Evolutionary conservation across 2,329 filamentous ascomycete species (phyloP), one percentile per base, ranked within the genome.

Genomic region (Myriosclerotinia curreyana): DNA sequence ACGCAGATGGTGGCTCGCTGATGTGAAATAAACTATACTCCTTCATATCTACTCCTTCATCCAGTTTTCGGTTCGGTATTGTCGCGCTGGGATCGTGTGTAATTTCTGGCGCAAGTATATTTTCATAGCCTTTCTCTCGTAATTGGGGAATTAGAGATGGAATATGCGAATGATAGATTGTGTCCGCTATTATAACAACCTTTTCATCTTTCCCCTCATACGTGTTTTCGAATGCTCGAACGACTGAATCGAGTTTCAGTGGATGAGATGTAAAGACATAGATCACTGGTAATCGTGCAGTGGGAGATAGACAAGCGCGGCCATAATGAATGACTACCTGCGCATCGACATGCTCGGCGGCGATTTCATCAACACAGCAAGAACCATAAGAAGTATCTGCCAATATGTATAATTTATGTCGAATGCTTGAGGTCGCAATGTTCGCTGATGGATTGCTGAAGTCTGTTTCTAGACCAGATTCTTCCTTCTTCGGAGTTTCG

Each of bases 351-450:
- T 99, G 95, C 75, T 99, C 93, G 2, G 95, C 95, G 0, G 95
- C 95, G 49, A 98, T 88, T 78, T 99, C 95, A 73, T 99, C 95
- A 22, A 98, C 93, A 73, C 95, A 99, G 78, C 95, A 99, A 0
- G 94, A 89, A 66, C 95, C 96, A 77, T 98, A 99, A 2, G 94
- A 97, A 2, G 95, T 98, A 76, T 99, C 95, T 40, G 89, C 95
- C 22, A 99, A 80, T 66, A 99, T 93, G 71, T 90, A 96, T 60
- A 98, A 81, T 48, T 65, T 65, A 49, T 66, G 44, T 46, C 40
- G 36, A 6, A 60, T 22, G 34, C 11, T 46, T 8, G 55, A n/a
- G 38, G 25, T 31, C 36, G 46, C 25, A 17, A 36, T 12, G 34
- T 46, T 52, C 28, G 48, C 51, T 1, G 62, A 31, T 7, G 68